A percentile compares a stretch with the other conserved stretches of the same genome.
phyloP scores from a whole-genome alignment of 805 yeast genomes.

The Candida yuanshanica region DNA sequence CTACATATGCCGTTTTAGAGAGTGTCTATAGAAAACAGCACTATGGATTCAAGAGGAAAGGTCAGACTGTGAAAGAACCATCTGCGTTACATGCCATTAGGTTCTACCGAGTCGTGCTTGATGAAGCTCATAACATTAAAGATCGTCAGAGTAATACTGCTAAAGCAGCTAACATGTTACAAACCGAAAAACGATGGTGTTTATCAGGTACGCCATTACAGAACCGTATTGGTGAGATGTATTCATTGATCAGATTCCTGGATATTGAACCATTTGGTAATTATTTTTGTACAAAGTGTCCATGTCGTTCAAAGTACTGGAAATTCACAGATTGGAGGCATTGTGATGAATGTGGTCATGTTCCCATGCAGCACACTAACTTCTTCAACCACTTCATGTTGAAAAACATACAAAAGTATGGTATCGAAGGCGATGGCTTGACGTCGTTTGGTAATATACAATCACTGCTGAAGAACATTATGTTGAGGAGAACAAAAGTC shows the following conservation, averaged over 20 bases:
- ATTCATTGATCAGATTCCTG: conserved; percentile 83
- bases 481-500: conserved; percentile 91
- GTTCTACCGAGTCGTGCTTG: conserved; percentile 83
- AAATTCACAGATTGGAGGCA: conserved; percentile 72
- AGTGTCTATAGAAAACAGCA: conserved; percentile 77
- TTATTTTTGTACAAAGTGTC: conserved; percentile 92
- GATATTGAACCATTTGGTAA: conserved; percentile 80
- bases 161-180: conserved; percentile 74
- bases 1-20: conserved; percentile 91
- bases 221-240: conserved; percentile 93
- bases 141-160: conserved; percentile 93
- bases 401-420: conserved; percentile 86
- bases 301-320: conserved; percentile 82
- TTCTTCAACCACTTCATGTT: conserved; percentile 94
- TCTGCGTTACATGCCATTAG: conserved; percentile 68
- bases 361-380: conserved; percentile 92
- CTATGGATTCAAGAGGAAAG: conserved; percentile 76
- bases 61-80: conserved; percentile 63
- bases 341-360: conserved; percentile 84
- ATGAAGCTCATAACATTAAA: conserved; percentile 97
- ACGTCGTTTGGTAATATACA: conserved; percentile 76
- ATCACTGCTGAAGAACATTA: conserved; percentile 64
- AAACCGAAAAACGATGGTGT: conserved; percentile 81
- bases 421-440: conserved; percentile 75
- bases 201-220: conserved; percentile 95